A percentile compares a stretch with the other conserved stretches of the same genome.
Conservation (phyloP, 371 early-diverging fungal species). For the Coemansia sp. region DNA sequence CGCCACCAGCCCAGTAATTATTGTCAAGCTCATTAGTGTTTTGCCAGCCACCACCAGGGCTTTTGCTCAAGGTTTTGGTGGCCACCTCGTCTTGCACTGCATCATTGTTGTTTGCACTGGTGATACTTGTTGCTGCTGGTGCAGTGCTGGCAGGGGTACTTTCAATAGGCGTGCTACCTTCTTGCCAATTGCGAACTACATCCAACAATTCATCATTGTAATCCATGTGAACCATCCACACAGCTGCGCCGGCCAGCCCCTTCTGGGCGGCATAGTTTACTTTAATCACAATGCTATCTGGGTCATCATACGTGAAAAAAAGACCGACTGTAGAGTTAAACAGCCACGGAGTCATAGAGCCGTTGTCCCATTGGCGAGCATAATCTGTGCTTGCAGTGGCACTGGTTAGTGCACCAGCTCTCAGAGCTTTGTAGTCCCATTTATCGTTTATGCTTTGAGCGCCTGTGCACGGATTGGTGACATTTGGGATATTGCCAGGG, state of each 20-base stretch:
- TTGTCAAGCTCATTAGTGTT: too few relatives aligned
- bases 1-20: too few relatives aligned
- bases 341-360: background rate
- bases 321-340: background rate
- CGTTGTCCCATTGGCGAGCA: background rate
- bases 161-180: background rate
- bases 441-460: background rate
- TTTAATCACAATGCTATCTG: background rate
- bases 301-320: background rate
- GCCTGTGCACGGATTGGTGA: conserved; percentile 14
- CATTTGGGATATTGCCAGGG: background rate
- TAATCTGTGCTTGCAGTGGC: background rate
- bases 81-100: too few relatives aligned
- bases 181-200: background rate
- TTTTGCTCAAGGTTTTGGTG: too few relatives aligned
- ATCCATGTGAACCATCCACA: background rate
- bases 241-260: background rate
- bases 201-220: background rate
- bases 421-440: background rate
- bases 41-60: too few relatives aligned
- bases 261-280: background rate
- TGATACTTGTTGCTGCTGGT: too few relatives aligned
- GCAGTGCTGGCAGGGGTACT: background rate
- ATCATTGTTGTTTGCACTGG: too few relatives aligned
- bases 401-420: background rate